A percentile compares a stretch with the other conserved stretches of the same genome.
Evolutionary conservation across 164 flowering plant species (phyloP).

Genomic region (Amborella trichopoda): DNA sequence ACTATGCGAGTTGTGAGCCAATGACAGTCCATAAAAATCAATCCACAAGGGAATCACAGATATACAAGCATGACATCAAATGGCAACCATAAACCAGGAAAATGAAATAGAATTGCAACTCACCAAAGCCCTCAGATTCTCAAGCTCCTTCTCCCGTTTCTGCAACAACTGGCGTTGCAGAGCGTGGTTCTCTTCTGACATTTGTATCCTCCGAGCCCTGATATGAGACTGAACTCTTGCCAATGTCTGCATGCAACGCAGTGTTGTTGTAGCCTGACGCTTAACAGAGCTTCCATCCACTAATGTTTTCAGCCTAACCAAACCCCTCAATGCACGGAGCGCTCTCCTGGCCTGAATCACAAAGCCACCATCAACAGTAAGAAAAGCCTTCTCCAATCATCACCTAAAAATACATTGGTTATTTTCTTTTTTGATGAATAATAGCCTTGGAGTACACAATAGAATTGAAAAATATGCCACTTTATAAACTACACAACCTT

Average conservation of each 20-base stretch:
- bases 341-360: conserved; percentile 70
- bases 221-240: conserved; percentile 75
- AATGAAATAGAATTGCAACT: conserved; percentile 2
- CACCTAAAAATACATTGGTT: not conserved
- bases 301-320: conserved; percentile 59
- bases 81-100: too few relatives aligned
- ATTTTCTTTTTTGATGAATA: not conserved
- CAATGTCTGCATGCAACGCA: conserved; percentile 72
- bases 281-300: conserved; percentile 56
- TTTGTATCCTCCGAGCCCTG: conserved; percentile 57
- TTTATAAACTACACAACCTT: too few relatives aligned
- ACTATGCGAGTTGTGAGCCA: too few relatives aligned
- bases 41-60: too few relatives aligned
- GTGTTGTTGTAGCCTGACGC: conserved; percentile 63
- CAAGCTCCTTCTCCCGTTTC: conserved; percentile 67
- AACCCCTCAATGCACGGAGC: conserved; percentile 59
- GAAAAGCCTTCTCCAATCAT: not conserved
- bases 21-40: too few relatives aligned
- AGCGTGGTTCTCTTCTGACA: conserved; percentile 79
- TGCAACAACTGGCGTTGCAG: conserved; percentile 68
- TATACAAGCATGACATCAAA: too few relatives aligned
- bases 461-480: not conserved
- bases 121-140: conserved; percentile 30
- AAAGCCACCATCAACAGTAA: not conserved
- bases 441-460: not conserved